Percentiles rank a stretch among this genome's conserved stretches.
phyloP scores from a whole-genome alignment of 495 filamentous ascomycete species.

The Penicillium goetzii region DNA sequence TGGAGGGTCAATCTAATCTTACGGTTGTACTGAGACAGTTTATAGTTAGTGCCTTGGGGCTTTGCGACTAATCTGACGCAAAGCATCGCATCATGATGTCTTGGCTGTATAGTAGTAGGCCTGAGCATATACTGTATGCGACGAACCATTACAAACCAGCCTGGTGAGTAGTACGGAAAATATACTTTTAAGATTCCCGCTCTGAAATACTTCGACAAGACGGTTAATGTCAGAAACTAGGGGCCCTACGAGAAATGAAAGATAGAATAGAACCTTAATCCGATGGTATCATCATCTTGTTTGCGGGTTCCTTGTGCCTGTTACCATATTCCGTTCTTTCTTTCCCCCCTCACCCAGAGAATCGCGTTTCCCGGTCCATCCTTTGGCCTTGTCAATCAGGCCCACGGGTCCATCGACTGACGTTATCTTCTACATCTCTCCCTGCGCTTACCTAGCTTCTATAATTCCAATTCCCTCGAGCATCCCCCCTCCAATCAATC shows the following conservation, averaged over 20 bases:
- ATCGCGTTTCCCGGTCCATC: neutral
- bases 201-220: neutral
- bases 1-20: neutral
- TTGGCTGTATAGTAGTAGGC: neutral
- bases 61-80: neutral
- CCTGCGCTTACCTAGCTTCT: neutral
- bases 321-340: neutral
- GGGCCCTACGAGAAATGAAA: neutral
- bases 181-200: too few relatives aligned
- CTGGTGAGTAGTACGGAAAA: neutral
- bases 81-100: neutral
- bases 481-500: neutral
- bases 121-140: neutral
- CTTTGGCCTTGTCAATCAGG: neutral
- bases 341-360: neutral
- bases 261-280: neutral
- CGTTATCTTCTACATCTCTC: constrained; percentile 10
- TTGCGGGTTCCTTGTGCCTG: neutral
- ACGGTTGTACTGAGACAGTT: neutral
- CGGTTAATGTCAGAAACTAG: too few relatives aligned
- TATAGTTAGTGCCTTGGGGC: neutral
- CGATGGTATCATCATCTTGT: constrained; percentile 1
- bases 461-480: neutral
- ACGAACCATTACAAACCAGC: neutral
- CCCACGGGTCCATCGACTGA: constrained; percentile 8